These are phyloP conservation scores for Hymenoscyphus albidus DNA, from an alignment of 2,329 filamentous ascomycete genomes.

Conservation along the genomic window DNA sequence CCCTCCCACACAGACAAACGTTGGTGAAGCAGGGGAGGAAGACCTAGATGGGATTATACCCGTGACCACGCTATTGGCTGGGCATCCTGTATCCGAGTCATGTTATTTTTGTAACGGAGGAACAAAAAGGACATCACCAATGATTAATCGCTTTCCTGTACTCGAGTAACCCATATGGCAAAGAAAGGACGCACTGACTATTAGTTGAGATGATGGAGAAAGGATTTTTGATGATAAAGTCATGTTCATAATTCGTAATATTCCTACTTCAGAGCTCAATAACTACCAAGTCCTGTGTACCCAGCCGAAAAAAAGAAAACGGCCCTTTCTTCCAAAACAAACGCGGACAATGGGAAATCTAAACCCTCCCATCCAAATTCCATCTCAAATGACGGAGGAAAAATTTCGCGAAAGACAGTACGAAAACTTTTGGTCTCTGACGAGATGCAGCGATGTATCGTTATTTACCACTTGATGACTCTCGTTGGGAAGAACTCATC, in stretches of 20 bases:
- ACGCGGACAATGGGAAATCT: neutral
- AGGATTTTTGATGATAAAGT: no score
- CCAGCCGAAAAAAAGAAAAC: no score
- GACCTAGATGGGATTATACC: neutral
- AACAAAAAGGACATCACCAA: no score
- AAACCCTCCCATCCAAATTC: neutral
- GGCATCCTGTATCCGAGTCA: neutral
- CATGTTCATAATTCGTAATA: no score
- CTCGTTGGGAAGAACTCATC: conserved; percentile 69
- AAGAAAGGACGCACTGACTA: no score
- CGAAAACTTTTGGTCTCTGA: neutral
- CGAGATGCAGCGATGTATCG: neutral
- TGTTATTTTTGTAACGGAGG: neutral
- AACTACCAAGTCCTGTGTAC: no score
- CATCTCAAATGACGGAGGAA: neutral
- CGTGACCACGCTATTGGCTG: neutral
- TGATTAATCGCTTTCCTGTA: no score
- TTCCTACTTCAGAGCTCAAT: no score
- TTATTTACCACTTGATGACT: conserved; percentile 61
- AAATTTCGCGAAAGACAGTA: neutral
- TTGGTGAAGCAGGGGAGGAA: neutral
- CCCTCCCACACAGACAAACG: neutral
- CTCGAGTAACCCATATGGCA: no score
- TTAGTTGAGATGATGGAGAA: no score
- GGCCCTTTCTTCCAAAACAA: neutral